phyloP scores from a whole-genome alignment of 768 basidiomycete genomes.

The Tricholomella constricta region DNA sequence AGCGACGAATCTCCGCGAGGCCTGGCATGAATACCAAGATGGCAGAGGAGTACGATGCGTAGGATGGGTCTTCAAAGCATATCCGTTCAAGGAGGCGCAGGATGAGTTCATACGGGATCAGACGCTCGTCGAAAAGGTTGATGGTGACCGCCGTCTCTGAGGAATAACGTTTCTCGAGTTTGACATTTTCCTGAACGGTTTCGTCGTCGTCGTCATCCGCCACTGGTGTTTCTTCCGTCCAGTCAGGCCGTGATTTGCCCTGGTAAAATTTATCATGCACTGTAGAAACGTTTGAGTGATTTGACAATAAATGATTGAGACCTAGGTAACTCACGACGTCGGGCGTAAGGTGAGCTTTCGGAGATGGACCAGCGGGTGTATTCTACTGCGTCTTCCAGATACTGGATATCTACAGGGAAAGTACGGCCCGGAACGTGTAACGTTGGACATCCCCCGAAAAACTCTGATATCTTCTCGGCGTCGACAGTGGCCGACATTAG shows the following conservation, averaged over 20 bases:
- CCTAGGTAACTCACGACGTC: slow-evolving; percentile 51
- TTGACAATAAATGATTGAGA: not conserved
- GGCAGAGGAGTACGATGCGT: slow-evolving; percentile 68
- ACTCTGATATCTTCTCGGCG: slow-evolving; percentile 83
- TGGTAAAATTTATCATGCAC: slow-evolving; percentile 66
- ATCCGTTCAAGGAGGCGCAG: slow-evolving; percentile 78
- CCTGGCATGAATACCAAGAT: slow-evolving; percentile 94
- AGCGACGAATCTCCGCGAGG: slow-evolving; percentile 86
- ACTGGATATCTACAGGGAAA: slow-evolving; percentile 86
- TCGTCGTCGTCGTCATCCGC: slow-evolving; percentile 72
- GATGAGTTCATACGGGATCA: slow-evolving; percentile 92
- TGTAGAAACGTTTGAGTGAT: slow-evolving; percentile 26
- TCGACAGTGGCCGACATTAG: slow-evolving; percentile 98
- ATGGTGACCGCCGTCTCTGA: slow-evolving; percentile 71
- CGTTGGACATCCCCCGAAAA: slow-evolving; percentile 85
- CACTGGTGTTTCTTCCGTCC: slow-evolving; percentile 70
- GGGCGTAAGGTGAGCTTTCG: slow-evolving; percentile 81
- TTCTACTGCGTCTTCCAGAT: slow-evolving; percentile 91
- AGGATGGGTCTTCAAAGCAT: slow-evolving; percentile 65
- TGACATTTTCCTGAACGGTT: slow-evolving; percentile 43
- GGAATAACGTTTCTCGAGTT: slow-evolving; percentile 82
- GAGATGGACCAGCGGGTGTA: slow-evolving; percentile 75
- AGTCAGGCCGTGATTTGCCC: slow-evolving; percentile 65
- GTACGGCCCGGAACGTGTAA: slow-evolving; percentile 92
- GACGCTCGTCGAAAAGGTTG: slow-evolving; percentile 82